Evolutionary conservation across 2,329 filamentous ascomycete genomes (phyloP), one percentile per base, ranked within the genome.

Genomic region (Venturia oleaginea): DNA sequence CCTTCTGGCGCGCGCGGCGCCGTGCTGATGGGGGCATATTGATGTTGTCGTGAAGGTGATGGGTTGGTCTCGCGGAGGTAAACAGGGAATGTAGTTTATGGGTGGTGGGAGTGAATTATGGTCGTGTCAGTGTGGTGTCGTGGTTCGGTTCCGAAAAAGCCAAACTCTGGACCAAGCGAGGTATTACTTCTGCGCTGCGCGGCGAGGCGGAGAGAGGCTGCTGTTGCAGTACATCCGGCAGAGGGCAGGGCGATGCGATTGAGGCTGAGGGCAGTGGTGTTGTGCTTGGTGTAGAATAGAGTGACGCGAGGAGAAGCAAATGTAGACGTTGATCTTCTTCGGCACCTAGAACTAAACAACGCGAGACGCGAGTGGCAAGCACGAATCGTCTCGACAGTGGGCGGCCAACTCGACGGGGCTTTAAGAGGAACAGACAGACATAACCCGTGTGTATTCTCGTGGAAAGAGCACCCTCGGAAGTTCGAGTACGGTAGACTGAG

Each of bases 1-100:
- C 64, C 59, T 63, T 65, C 4, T 37, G 57, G 19, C 55, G 51
- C 38, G 61, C 43, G 24, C 55, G 51, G 27, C 63, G 63, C 11
- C 63, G 32, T n/a, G 55, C 63, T 40, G 63, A 43, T 13, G 63
- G 63, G 3, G 63, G 63, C 63, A 64, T 64, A 15, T 22, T 63
- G 34, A 19, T 32, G 38, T 11, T 30, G 13, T 34, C 27, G 34
- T 27, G 34, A 38, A 42, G 19, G 34, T 4, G 19, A n/a, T n/a
- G n/a, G 48, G 15, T 24, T 17, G 24, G 7, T 54, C 32, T 34
- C 7, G 27, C 27, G 27, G 51, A 32, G 24, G 51, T 57, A 57
- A 57, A 57, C 51, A 57, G 5, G 5, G 51, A 22, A 30, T n/a
- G 51, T 34, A 7, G 19, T 27, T 51, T 19, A 10, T 57, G 30